Percentiles rank a stretch among this genome's conserved stretches.
Conservation (phyloP, 1,139 yeast species). For the Eremothecium gossypii region DNA sequence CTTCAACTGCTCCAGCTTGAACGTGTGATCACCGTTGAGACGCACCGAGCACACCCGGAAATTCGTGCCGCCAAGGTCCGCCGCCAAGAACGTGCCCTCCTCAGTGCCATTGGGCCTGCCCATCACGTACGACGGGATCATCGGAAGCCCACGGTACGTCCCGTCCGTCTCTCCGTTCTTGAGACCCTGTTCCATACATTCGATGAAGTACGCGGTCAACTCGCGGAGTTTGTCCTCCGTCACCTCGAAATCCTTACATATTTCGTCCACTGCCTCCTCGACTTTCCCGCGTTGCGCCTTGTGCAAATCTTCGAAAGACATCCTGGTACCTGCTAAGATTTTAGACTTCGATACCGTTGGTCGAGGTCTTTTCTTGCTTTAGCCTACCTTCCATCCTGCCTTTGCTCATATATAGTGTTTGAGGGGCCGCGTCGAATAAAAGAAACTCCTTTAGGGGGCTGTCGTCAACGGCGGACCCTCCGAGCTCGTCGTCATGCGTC, state of each 20-base stretch:
- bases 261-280: constrained; percentile 35
- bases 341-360: too few relatives aligned
- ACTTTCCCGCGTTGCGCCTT: constrained; percentile 14
- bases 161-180: constrained; percentile 12
- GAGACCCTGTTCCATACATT: constrained; percentile 57
- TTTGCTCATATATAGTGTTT: too few relatives aligned
- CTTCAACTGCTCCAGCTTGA: constrained; percentile 61
- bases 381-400: too few relatives aligned
- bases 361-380: too few relatives aligned
- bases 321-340: constrained; percentile 2
- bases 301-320: constrained; percentile 26
- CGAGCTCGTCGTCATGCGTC: too few relatives aligned
- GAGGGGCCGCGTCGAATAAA: too few relatives aligned
- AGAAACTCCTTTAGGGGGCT: too few relatives aligned
- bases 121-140: constrained; percentile 84
- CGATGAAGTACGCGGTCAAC: constrained; percentile 56
- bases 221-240: constrained; percentile 42
- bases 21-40: constrained; percentile 73
- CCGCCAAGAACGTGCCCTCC: constrained; percentile 67
- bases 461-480: too few relatives aligned
- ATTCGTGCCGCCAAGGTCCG: constrained; percentile 83
- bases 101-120: constrained; percentile 75
- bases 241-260: constrained; percentile 48
- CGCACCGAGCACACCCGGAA: constrained; percentile 81
- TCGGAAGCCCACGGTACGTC: constrained; percentile 48